Evolutionary conservation across 345 rosid genomes (phyloP).

Genomic region (Hirschfeldia incana): DNA sequence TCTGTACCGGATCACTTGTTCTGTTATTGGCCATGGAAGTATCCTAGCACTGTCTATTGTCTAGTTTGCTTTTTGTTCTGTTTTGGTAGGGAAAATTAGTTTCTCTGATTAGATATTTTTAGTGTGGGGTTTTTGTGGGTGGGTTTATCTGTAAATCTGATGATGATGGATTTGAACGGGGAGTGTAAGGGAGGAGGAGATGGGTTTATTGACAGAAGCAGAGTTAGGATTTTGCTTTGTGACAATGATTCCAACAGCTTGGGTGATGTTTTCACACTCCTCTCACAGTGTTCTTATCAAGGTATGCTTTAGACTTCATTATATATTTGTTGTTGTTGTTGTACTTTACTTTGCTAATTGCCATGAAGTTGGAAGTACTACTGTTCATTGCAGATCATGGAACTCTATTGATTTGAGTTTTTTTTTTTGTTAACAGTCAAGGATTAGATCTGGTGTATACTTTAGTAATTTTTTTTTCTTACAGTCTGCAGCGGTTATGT

Average conservation of each 20-base stretch:
- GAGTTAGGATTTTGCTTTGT: conserved; percentile 94
- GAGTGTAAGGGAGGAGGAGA: conserved; percentile 68
- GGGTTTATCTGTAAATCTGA: conserved; percentile 38
- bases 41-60: conserved; percentile 37
- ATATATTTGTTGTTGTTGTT: not conserved
- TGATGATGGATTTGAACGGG: conserved; percentile 61
- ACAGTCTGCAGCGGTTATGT: not conserved
- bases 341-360: conserved; percentile 2
- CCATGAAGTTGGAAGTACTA: not conserved
- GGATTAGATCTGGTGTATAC: not conserved
- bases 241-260: conserved; percentile 78
- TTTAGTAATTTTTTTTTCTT: not conserved
- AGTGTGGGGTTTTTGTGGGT: conserved; percentile 3
- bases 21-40: conserved; percentile 42
- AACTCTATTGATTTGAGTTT: not conserved
- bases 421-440: not conserved
- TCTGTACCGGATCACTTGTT: conserved; percentile 24
- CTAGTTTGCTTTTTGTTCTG: not conserved
- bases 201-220: conserved; percentile 91
- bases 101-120: conserved; percentile 14
- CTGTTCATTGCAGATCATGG: conserved; percentile 22
- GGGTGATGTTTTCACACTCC: conserved; percentile 76
- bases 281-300: conserved; percentile 86
- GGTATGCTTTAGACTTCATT: conserved; percentile 44
- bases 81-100: conserved; percentile 8